Conservation (phyloP, 306 rosid genomes). For the Lagenaria siceraria region DNA sequence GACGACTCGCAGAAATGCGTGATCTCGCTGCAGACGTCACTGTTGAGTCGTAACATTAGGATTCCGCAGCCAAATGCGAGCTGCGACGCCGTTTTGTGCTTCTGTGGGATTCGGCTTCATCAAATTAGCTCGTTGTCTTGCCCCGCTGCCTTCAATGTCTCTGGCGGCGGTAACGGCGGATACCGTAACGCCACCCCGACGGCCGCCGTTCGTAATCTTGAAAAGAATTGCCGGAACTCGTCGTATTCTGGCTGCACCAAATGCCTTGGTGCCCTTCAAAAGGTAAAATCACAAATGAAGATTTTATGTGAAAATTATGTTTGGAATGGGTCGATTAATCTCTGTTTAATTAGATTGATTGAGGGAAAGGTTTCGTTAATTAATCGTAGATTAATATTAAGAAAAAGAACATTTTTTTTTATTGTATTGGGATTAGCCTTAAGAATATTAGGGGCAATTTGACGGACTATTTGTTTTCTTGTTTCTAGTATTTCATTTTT, state of each 20-base stretch:
- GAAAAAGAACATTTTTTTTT: no score
- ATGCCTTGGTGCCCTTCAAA: slow-evolving; percentile 70
- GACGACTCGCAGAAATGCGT: slow-evolving; percentile 96
- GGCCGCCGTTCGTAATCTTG: slow-evolving; percentile 52
- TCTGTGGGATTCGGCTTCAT: slow-evolving; percentile 86
- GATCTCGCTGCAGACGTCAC: slow-evolving; percentile 70
- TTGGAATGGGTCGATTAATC: not conserved
- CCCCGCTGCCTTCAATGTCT: slow-evolving; percentile 66
- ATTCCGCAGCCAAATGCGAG: slow-evolving; percentile 82
- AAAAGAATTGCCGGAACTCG: slow-evolving; percentile 67
- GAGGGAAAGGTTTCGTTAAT: not conserved
- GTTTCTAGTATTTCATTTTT: no score
- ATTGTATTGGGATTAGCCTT: not conserved
- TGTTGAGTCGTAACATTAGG: slow-evolving; percentile 45
- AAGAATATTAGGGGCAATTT: no score
- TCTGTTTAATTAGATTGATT: not conserved
- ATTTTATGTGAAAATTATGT: not conserved
- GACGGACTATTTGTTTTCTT: no score
- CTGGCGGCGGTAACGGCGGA: slow-evolving; percentile 14
- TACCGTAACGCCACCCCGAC: slow-evolving; percentile 67
- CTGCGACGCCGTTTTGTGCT: slow-evolving; percentile 82
- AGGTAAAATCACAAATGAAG: slow-evolving; percentile 24
- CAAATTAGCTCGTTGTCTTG: slow-evolving; percentile 75
- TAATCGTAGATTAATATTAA: not conserved
- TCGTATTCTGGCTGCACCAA: slow-evolving; percentile 82